Evolutionary conservation across 768 basidiomycete species (phyloP).

Genomic region (Calocera cornea): DNA sequence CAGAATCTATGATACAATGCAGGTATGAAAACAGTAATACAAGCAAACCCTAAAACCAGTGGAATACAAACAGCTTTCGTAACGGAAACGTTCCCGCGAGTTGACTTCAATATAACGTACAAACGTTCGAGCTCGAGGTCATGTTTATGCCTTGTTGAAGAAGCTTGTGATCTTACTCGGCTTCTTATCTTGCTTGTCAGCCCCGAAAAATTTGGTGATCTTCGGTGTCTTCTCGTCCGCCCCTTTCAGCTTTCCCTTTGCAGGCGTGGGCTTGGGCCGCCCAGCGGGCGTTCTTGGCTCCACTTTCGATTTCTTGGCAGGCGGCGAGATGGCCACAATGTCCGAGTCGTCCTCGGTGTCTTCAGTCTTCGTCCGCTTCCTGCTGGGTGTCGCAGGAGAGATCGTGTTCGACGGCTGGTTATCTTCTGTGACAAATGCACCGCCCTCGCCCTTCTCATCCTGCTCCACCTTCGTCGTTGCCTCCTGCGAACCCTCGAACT

Average conservation of each 20-base stretch:
- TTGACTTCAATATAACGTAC: no score
- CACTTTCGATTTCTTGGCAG: background rate
- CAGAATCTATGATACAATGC: background rate
- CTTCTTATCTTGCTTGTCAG: background rate
- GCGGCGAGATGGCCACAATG: background rate
- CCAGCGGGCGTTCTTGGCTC: background rate
- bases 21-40: background rate
- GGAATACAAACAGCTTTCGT: background rate
- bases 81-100: background rate
- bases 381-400: background rate
- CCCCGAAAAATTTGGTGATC: background rate
- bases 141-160: background rate
- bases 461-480: background rate
- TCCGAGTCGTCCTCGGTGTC: background rate
- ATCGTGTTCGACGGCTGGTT: background rate
- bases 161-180: background rate
- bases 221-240: background rate
- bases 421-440: background rate
- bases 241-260: background rate
- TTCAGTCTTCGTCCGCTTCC: background rate
- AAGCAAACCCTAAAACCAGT: background rate
- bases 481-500: background rate
- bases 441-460: constrained; percentile 3
- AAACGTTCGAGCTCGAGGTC: no score
- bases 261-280: background rate